Conservation (phyloP, 2,329 filamentous ascomycete genomes). For the Simplicillium sp. region DNA sequence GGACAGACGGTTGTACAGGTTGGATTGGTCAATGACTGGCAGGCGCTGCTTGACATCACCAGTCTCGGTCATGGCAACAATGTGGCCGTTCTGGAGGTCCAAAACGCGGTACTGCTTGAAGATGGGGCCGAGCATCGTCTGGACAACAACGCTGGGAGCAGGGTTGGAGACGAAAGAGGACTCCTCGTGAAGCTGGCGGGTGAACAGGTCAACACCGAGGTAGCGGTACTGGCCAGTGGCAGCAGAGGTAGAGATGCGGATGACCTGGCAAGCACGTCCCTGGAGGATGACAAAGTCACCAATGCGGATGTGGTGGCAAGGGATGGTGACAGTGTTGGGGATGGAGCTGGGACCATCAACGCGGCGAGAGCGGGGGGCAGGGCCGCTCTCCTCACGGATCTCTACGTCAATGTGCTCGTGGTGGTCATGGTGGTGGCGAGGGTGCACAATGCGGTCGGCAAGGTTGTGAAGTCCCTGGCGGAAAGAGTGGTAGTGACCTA, state of each 20-base stretch:
- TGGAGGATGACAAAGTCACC: constrained; percentile 98
- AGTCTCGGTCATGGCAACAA: constrained; percentile 98
- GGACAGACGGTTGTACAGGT: constrained; percentile 71
- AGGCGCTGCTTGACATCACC: constrained; percentile 97
- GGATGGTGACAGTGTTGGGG: constrained; percentile 90
- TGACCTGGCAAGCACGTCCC: constrained; percentile 98
- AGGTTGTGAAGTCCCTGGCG: constrained; percentile 47
- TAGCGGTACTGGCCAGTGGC: constrained; percentile 99
- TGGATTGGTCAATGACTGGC: constrained; percentile 89
- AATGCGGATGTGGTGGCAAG: constrained; percentile 98
- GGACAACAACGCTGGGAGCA: constrained; percentile 88
- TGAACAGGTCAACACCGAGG: constrained; percentile 99
- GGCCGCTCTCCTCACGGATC: constrained; percentile 20
- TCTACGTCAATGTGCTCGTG: constrained; percentile 43
- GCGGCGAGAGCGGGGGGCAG: constrained; percentile 16
- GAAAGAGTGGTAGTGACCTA: constrained; percentile 52
- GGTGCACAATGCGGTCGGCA: constrained; percentile 43
- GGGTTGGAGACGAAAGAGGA: constrained; percentile 97
- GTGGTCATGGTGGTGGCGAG: constrained; percentile 31
- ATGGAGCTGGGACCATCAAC: constrained; percentile 23
- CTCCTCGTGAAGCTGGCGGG: constrained; percentile 98
- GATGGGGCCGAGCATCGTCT: constrained; percentile 98
- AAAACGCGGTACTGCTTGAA: constrained; percentile 99
- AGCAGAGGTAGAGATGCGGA: constrained; percentile 95
- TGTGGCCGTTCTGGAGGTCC: constrained; percentile 76